Evolutionary conservation across 805 yeast genomes (phyloP), one percentile per base, ranked within the genome.

Genomic region (Wickerhamiella kurtzmanii): DNA sequence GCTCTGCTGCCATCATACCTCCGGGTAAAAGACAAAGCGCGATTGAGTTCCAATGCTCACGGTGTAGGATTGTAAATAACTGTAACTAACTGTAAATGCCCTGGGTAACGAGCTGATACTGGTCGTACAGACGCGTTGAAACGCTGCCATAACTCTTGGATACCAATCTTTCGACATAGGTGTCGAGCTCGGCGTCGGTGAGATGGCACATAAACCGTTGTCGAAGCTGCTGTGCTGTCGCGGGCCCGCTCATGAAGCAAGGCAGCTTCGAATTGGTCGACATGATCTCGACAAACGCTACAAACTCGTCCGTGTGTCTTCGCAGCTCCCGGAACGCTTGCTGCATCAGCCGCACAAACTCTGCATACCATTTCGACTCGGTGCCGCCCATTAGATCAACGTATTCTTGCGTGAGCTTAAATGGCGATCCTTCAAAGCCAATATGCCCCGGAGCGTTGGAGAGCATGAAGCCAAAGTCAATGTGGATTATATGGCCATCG

Each of bases 351-450:
- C 68, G 60, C 36, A 75, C 75, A 65, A 84, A 92, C 46, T 70
- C 69, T 37, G 65, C 60, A 64, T 76, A 92, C 44, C 73, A 65
- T 19, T 69, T 73, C 17, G 86, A 75, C 2, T 76, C 79, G 0
- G 71, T 47, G 0, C 97, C 97, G 9, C 94, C 98, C 54, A 92
- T 62, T 3, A 92, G 63, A 28, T 88, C 96, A 19, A 89, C 77
- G 56, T 92, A 92, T 58, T 92, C 99, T 49, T 72, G 71, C 0
- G 97, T 86, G 16, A 92, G 69, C 61, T 92, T 92, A 71, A 92
- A 92, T 1, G 98, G 96, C 1, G 97, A 96, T 1, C 96, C 94
- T 60, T 92, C 99, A 62, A 92, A 88, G 0, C 96, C 96, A 47
- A 92, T 87, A 43, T 95, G 82, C 2, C 98, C 98, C 0, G 99